phyloP scores from a whole-genome alignment of 495 filamentous ascomycete species.

The Cudoniella acicularis region DNA sequence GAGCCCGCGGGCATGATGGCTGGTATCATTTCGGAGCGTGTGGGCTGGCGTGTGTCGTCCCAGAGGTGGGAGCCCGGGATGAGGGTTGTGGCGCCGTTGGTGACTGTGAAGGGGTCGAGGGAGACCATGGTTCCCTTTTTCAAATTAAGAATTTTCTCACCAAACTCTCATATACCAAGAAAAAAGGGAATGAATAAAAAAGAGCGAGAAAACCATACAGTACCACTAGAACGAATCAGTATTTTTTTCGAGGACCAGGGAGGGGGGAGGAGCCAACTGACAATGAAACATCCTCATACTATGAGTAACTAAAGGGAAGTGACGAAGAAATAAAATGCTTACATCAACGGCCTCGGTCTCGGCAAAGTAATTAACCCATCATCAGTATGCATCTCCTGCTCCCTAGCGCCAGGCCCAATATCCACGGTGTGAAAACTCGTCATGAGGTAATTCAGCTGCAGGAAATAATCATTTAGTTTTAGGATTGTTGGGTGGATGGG shows the following conservation, averaged over 20 bases:
- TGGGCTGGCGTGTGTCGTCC: constrained; percentile 26
- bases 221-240: too few relatives aligned
- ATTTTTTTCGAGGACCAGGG: too few relatives aligned
- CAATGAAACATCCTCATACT: too few relatives aligned
- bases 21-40: constrained; percentile 25
- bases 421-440: constrained; percentile 28
- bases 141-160: too few relatives aligned
- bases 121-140: constrained; percentile 28
- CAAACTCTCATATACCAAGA: too few relatives aligned
- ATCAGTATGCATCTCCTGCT: constrained; percentile 32
- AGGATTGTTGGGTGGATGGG: constrained; percentile 24
- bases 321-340: background rate
- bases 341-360: constrained; percentile 22
- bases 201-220: too few relatives aligned
- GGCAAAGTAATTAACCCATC: constrained; percentile 27
- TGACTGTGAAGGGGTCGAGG: constrained; percentile 29
- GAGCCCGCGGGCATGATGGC: constrained; percentile 36
- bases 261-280: too few relatives aligned
- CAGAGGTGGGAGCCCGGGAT: constrained; percentile 42
- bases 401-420: constrained; percentile 25
- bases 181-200: too few relatives aligned
- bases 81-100: constrained; percentile 42
- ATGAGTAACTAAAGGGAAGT: too few relatives aligned
- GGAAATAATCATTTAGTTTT: constrained; percentile 32
- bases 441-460: constrained; percentile 26